Percentiles rank a stretch among this genome's conserved stretches.
Conservation (phyloP, 75 land plant genomes). For the Pinus tabuliformis region DNA sequence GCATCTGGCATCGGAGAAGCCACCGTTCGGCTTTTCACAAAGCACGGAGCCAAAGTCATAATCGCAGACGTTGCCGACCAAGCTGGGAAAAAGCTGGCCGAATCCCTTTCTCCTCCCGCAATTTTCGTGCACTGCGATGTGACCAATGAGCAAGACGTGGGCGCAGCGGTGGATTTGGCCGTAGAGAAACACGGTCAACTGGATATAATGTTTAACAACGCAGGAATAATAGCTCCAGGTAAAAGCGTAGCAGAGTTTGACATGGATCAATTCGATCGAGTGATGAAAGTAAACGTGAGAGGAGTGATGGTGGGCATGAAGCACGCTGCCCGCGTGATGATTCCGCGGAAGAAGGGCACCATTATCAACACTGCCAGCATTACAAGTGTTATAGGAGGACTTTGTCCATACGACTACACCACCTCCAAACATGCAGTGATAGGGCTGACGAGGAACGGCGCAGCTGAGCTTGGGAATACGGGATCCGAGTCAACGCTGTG, state of each 20-base stretch:
- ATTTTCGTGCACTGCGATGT: conserved; percentile 52
- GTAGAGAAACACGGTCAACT: conserved; percentile 37
- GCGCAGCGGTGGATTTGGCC: conserved; percentile 36
- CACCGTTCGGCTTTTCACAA: conserved; percentile 31
- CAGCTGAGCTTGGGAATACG: no score
- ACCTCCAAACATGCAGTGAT: no score
- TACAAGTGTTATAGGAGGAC: no score
- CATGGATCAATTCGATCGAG: conserved; percentile 41
- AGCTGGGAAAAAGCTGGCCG: conserved; percentile 19
- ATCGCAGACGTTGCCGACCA: conserved; percentile 38
- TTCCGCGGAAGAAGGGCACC: no score
- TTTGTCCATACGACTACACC: no score
- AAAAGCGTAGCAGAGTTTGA: conserved; percentile 37
- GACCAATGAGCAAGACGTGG: conserved; percentile 27
- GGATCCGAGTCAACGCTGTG: no score
- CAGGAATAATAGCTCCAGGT: conserved; percentile 26
- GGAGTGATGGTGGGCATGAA: no score
- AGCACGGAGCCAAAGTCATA: conserved; percentile 48
- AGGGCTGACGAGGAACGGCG: no score
- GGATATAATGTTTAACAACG: conserved; percentile 61
- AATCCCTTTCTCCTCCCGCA: conserved; percentile 39
- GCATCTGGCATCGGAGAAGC: conserved; percentile 62
- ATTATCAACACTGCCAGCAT: no score
- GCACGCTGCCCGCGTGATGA: no score
- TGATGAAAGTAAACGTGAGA: conserved; percentile 50